Evolutionary conservation across 768 basidiomycete species (phyloP).

Genomic region (Boletus rubroflammeus): DNA sequence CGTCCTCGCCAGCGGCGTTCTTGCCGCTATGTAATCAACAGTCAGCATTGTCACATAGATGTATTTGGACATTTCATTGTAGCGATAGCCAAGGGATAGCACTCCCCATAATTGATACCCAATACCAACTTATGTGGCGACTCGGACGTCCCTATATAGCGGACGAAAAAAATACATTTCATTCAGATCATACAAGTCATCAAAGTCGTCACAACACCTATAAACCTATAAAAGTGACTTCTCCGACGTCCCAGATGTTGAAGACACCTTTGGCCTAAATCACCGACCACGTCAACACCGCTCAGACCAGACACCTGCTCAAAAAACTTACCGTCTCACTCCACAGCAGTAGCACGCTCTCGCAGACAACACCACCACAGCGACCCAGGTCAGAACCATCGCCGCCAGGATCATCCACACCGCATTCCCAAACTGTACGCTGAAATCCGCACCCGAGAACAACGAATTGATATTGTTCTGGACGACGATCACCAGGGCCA

Average conservation of each 20-base stretch:
- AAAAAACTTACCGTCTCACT: conserved; percentile 39
- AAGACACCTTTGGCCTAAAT: conserved; percentile 4
- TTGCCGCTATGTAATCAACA: conserved; percentile 13
- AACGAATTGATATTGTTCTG: conserved; percentile 40
- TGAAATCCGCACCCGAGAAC: conserved; percentile 38
- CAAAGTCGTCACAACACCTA: neutral
- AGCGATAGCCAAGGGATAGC: conserved; percentile 7
- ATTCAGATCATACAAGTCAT: conserved; percentile 2
- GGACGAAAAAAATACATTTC: neutral
- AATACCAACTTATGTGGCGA: neutral
- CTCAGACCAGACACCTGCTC: neutral
- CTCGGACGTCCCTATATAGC: no score
- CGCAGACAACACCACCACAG: conserved; percentile 57
- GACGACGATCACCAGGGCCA: conserved; percentile 57
- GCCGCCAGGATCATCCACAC: conserved; percentile 70
- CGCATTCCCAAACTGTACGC: conserved; percentile 58
- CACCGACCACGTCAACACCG: conserved; percentile 5
- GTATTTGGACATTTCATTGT: conserved; percentile 14
- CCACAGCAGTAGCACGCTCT: conserved; percentile 69
- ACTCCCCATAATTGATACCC: conserved; percentile 1
- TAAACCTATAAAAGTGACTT: neutral
- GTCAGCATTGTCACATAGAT: neutral
- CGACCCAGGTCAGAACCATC: conserved; percentile 54
- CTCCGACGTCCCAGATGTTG: neutral
- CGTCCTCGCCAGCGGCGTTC: conserved; percentile 20